Conservation (phyloP, 495 filamentous ascomycete species). For the Annulohypoxylon moriforme region DNA sequence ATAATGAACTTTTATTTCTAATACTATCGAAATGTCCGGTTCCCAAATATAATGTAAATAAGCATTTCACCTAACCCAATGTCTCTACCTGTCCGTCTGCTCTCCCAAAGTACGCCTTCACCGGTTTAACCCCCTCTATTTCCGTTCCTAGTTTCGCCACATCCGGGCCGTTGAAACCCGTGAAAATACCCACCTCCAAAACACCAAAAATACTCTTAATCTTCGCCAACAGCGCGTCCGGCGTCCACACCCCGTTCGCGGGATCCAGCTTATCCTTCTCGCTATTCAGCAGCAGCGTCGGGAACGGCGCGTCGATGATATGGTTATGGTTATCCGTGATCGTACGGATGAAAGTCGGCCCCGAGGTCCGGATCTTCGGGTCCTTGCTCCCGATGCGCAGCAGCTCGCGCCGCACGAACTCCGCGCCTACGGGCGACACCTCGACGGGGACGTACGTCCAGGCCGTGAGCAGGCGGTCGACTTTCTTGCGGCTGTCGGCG, state of each 20-base stretch:
- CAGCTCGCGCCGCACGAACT: slow-evolving; percentile 75
- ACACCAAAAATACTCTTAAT: slow-evolving; percentile 90
- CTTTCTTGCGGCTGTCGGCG: slow-evolving; percentile 91
- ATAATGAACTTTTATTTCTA: background rate
- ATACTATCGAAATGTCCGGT: background rate
- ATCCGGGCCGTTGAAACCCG: slow-evolving; percentile 77
- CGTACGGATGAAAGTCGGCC: slow-evolving; percentile 74
- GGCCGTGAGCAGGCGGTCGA: slow-evolving; percentile 75
- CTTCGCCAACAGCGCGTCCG: slow-evolving; percentile 72
- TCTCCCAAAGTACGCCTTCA: slow-evolving; percentile 96
- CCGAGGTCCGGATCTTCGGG: slow-evolving; percentile 75
- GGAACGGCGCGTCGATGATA: slow-evolving; percentile 92
- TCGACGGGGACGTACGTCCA: slow-evolving; percentile 94
- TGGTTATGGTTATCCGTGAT: slow-evolving; percentile 96
- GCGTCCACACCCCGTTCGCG: slow-evolving; percentile 74
- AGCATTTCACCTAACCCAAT: slow-evolving; percentile 26
- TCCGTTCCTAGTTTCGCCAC: slow-evolving; percentile 65
- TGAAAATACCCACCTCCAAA: slow-evolving; percentile 91
- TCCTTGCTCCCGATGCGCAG: slow-evolving; percentile 73
- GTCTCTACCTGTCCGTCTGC: slow-evolving; percentile 74
- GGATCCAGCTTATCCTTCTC: slow-evolving; percentile 70
- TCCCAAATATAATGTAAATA: background rate
- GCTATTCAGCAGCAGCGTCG: slow-evolving; percentile 69
- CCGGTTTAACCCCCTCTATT: slow-evolving; percentile 85
- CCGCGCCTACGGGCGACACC: slow-evolving; percentile 83